Percentiles rank a stretch among this genome's conserved stretches.
Evolutionary conservation across 2,329 filamentous ascomycete species (phyloP).

Genomic region (Aspergillus pseudotamarii): DNA sequence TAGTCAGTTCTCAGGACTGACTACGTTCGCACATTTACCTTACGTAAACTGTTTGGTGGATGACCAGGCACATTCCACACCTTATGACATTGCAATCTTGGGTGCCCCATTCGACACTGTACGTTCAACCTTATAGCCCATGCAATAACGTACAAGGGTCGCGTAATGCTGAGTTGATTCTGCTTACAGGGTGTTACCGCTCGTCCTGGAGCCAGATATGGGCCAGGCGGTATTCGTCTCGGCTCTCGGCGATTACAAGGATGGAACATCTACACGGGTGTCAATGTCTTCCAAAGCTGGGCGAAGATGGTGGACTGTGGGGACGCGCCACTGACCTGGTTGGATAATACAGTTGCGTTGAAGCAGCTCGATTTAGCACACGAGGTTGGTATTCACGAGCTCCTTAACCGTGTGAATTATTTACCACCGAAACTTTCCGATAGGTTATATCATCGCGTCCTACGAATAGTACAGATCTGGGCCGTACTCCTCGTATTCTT

Average conservation of each 20-base stretch:
- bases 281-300: slow-evolving; percentile 51
- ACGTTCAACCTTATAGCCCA: neutral
- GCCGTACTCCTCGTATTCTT: slow-evolving; percentile 50
- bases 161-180: neutral
- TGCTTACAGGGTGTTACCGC: slow-evolving; percentile 45
- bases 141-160: neutral
- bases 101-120: slow-evolving; percentile 57
- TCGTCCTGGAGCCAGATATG: slow-evolving; percentile 56
- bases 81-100: slow-evolving; percentile 48
- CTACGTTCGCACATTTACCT: slow-evolving; percentile 38
- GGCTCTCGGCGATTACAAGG: slow-evolving; percentile 53
- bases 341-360: slow-evolving; percentile 59
- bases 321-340: slow-evolving; percentile 54
- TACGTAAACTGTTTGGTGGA: slow-evolving; percentile 34
- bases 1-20: slow-evolving; percentile 45
- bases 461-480: slow-evolving; percentile 44
- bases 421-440: neutral
- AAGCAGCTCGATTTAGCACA: slow-evolving; percentile 57
- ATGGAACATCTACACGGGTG: slow-evolving; percentile 55
- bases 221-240: slow-evolving; percentile 54
- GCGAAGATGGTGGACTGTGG: slow-evolving; percentile 59
- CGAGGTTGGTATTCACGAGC: slow-evolving; percentile 34
- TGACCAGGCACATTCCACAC: slow-evolving; percentile 17
- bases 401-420: neutral
- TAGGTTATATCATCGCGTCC: slow-evolving; percentile 50